Base-by-base conservation (phyloP, 2,329 filamentous ascomycete species). In the Aphanocladium album region DNA sequence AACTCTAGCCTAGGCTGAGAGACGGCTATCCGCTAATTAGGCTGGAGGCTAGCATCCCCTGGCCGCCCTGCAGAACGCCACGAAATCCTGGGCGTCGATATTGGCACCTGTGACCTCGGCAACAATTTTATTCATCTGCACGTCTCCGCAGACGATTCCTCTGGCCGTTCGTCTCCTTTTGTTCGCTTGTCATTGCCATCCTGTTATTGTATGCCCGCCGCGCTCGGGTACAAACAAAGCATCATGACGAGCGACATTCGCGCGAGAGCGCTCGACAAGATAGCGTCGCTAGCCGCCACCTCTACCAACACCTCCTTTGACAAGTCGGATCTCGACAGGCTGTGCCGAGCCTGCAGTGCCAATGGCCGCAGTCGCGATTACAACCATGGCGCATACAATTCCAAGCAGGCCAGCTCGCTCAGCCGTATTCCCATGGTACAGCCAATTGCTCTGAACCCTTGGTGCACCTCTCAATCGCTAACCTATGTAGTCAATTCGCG, bases 401-500 rank as follows among this genome's bases (percentile, higher is more conserved):
- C 60, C 33, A 77, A 74, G 57, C 67, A 72, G 19, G 55, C 70
- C 57, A 70, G 72, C 25, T 79, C 80, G 4, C 68, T 84, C 62
- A 80, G 80, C 39, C 78, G 80, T 39, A 77, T 83, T 58, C 85
- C 85, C 14, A 88, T 88, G 85, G 85, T 88, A 76, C 43, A 30
- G 57, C 54, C n/a, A n/a, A n/a, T n/a, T n/a, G n/a, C n/a, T n/a
- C 8, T 14, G 19, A 30, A 4, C 19, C n/a, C 16, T 8, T 25
- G 7, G 27, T 5, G 17, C 35, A n/a, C 33, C 8, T n/a, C 35
- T 30, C 19, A 23, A 50, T 45, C 5, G 37, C 54, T 62, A 47
- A 53, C 19, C n/a, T 12, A 2, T 7, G 17, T 71, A 96, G 91
- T 90, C 88, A 57, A 86, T 93, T 58, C 88, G 90, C 69, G 96